Base-by-base conservation (phyloP, 495 filamentous ascomycete genomes). In the Hyaloscypha finlandica region DNA sequence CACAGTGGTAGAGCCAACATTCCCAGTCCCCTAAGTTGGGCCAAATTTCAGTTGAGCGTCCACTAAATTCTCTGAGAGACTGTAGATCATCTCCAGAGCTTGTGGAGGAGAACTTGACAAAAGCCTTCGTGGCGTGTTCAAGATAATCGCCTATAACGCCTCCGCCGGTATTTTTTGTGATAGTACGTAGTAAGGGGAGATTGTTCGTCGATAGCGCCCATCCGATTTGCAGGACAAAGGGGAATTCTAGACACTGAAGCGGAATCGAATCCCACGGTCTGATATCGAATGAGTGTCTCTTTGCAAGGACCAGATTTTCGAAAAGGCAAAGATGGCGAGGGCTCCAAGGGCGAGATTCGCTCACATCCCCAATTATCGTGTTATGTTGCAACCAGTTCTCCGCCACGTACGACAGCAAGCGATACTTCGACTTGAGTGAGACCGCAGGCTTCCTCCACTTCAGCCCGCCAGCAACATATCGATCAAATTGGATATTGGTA, bases 321-420 rank as follows among this genome's bases (percentile, higher is more conserved):
- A 48, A 48, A 14, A 48, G 42, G 16, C 8, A 14, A 16, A 16
- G 9, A 19, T 48, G 42, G 16, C 42, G 42, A 48, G 42, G 42
- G 42, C 11, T 48, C 42, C 9, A 16, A 12, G 6, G 8, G 12
- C 8, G 6, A 37, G 8, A 8, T 37, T 37, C 35, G 1, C 35
- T 37, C 8, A 12, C 35, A 8, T 37, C 1, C 35, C 35, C 35
- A 11, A 48, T 48, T 19, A 14, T 19, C 6, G 53, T 56, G 12
- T 25, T 64, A 25, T 64, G 61, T 12, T 22, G 20, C 52, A 64
- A 37, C 61, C 61, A 64, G 48, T 56, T 32, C 20, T 54, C 35
- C 11, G 31, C 30, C 5, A 54, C 14, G 30, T 64, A 64, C 11
- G 61, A 39, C 9, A 64, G 51, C n/a, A 64, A 30, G 2, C 20